phyloP scores from a whole-genome alignment of 1,139 yeast genomes.

The Yamadazyma epiphylla region DNA sequence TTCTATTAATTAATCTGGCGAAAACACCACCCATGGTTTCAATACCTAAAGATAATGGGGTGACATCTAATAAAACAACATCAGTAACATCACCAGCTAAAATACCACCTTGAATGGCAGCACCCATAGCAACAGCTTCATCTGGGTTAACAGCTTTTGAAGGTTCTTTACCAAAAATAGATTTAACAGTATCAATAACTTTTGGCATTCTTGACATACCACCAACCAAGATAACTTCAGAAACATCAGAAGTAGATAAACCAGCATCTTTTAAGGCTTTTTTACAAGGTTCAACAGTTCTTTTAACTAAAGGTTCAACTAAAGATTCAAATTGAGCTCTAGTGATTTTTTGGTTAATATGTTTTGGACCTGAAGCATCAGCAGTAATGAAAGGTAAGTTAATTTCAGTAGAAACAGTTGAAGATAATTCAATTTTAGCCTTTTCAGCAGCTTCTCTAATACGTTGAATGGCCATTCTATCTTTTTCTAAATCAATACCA shows the following conservation, averaged over 20 bases:
- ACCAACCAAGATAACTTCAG: slow-evolving; percentile 97
- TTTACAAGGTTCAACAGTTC: slow-evolving; percentile 95
- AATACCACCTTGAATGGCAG: slow-evolving; percentile 99
- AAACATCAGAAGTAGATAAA: slow-evolving; percentile 76
- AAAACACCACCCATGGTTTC: slow-evolving; percentile 99
- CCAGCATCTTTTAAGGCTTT: slow-evolving; percentile 97
- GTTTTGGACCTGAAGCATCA: slow-evolving; percentile 97
- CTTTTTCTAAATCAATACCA: slow-evolving; percentile 84
- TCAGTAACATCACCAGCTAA: slow-evolving; percentile 97
- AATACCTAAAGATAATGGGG: slow-evolving; percentile 97
- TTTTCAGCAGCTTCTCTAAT: slow-evolving; percentile 99
- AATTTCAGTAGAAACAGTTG: slow-evolving; percentile 89
- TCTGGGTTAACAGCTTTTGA: slow-evolving; percentile 99
- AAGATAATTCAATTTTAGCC: slow-evolving; percentile 97
- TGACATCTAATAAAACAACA: slow-evolving; percentile 75
- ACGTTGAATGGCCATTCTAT: slow-evolving; percentile 99
- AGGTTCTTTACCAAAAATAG: slow-evolving; percentile 91
- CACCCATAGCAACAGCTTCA: slow-evolving; percentile 99
- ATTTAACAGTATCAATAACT: slow-evolving; percentile 94
- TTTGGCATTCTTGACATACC: slow-evolving; percentile 99
- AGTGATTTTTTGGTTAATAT: slow-evolving; percentile 88
- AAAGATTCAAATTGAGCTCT: slow-evolving; percentile 91
- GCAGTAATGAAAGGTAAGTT: slow-evolving; percentile 97
- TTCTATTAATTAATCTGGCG: slow-evolving; percentile 95
- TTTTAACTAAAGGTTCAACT: slow-evolving; percentile 89